Evolutionary conservation across 2,329 filamentous ascomycete genomes (phyloP).

Genomic region (Dendrostoma leiphaemia): DNA sequence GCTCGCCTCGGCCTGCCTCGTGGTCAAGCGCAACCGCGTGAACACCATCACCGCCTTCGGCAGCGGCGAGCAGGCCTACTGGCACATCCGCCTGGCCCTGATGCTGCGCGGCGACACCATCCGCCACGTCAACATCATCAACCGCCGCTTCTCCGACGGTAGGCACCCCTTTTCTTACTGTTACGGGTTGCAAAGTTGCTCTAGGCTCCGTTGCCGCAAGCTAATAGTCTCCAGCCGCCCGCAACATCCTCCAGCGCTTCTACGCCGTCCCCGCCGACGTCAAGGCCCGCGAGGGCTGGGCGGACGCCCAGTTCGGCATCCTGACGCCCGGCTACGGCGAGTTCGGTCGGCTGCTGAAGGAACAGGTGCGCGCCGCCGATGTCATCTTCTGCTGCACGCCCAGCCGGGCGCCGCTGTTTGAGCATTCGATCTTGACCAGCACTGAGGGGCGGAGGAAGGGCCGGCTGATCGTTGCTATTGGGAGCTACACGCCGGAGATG

Average conservation of each 20-base stretch:
- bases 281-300: constrained; percentile 61
- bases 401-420: constrained; percentile 71
- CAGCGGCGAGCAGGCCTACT: constrained; percentile 86
- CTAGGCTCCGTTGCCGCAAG: too few relatives aligned
- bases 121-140: constrained; percentile 79
- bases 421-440: constrained; percentile 67
- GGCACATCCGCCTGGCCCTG: constrained; percentile 85
- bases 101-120: constrained; percentile 70
- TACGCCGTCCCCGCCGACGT: constrained; percentile 38
- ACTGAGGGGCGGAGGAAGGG: constrained; percentile 69
- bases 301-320: constrained; percentile 64
- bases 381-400: constrained; percentile 90
- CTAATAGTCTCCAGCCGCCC: too few relatives aligned
- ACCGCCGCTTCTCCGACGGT: constrained; percentile 65
- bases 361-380: constrained; percentile 69
- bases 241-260: constrained; percentile 48
- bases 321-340: constrained; percentile 71
- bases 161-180: too few relatives aligned
- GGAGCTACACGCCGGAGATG: constrained; percentile 71
- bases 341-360: constrained; percentile 63
- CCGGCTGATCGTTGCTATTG: constrained; percentile 69
- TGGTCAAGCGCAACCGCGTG: constrained; percentile 64
- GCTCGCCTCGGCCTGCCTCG: constrained; percentile 65
- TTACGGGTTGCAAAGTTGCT: too few relatives aligned
- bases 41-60: constrained; percentile 83